Conservation (phyloP, 1,284 basidiomycete genomes). For the Serendipita sp. region DNA sequence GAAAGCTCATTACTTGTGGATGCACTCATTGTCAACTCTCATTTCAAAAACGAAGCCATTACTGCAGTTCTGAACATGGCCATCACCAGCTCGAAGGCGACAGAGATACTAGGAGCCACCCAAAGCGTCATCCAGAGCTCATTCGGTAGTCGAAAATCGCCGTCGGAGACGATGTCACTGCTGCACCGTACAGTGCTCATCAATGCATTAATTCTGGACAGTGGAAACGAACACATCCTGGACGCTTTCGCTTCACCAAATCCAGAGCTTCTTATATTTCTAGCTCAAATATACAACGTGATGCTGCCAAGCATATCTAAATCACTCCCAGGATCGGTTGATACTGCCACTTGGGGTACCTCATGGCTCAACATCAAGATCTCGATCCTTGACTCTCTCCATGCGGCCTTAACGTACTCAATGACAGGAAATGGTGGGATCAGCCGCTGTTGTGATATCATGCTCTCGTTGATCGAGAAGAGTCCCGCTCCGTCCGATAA, state of each 20-base stretch:
- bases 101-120: no score
- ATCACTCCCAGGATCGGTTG: neutral
- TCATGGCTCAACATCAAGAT: slow-evolving; percentile 1
- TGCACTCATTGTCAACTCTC: neutral
- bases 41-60: no score
- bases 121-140: neutral
- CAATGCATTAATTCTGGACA: neutral
- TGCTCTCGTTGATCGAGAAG: neutral
- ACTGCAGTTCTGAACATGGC: no score
- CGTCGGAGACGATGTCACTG: neutral
- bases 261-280: neutral
- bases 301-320: neutral
- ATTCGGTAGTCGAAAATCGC: neutral
- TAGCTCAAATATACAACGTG: neutral
- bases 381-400: neutral
- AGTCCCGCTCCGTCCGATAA: no score
- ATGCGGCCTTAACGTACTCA: neutral
- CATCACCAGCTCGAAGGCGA: no score
- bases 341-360: neutral
- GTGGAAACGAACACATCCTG: neutral
- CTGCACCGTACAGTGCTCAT: neutral
- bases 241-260: neutral
- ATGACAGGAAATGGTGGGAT: no score
- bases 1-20: neutral
- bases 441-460: neutral